Evolutionary conservation across 371 early-diverging fungal genomes (phyloP), one percentile per base, ranked within the genome.

Genomic region (Lichtheimia corymbifera): DNA sequence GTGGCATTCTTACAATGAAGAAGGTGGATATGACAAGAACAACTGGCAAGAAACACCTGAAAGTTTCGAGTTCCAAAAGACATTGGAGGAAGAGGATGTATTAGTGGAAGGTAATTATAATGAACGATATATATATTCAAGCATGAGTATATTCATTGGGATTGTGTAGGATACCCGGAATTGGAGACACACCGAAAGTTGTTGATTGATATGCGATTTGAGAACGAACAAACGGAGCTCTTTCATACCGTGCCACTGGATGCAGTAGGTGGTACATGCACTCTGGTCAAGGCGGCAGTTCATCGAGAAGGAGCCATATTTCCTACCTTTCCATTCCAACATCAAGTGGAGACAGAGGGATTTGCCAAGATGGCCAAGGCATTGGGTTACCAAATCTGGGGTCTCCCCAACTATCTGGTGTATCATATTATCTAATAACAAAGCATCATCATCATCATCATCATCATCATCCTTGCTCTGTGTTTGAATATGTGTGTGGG

Each of bases 311-410:
- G 90, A 15, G 83, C 86, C 27, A 78, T 76, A 5, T 90, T 90
- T 62, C 91, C 89, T 12, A 65, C 87, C 0, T 79, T 79, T 53
- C 80, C 83, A 25, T 77, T 84, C 42, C 79, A 85, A 42, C 89
- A 90, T 66, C 82, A 85, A 60, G 83, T 90, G 3, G 91, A 91
- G 67, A 91, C 91, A 9, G 92, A 90, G 73, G 92, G 92, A 1
- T 78, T 91, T 68, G 90, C 88, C 17, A 88, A 87, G 59, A 82
- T 89, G 72, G 89, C 90, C 47, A 89, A 86, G 62, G 81, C 81
- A 2, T 63, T 81, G 57, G 78, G 78, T 4, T 81, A 76, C 63
- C 71, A 72, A 53, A 71, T 81, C 4, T 81, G 76, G 71, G 81
- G 81, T 1, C 54, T 81, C 47, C 81, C 81, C 15, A 71, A 74